Evolutionary conservation across 371 early-diverging fungal species (phyloP), one percentile per base, ranked within the genome.

Genomic region (Syncephalastrum contaminatum): DNA sequence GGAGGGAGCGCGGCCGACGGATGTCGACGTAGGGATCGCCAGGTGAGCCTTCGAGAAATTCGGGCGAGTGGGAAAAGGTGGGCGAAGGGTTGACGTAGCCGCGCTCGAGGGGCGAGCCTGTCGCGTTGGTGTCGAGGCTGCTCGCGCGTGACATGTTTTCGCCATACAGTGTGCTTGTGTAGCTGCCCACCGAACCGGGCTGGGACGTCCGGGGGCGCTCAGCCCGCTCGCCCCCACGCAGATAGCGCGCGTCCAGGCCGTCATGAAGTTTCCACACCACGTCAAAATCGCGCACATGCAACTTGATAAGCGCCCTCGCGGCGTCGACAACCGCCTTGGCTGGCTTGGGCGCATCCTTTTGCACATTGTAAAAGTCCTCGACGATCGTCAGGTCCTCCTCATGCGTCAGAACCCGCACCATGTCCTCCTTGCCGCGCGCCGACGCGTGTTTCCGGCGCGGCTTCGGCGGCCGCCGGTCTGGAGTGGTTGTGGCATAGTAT

Each of bases 261-360:
- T 87, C 86, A 43, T 82, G 86, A 12, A 91, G 55, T 13, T 80
- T 75, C 84, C 84, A 86, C 2, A 72, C 50, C 25, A 89, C 48
- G 59, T 84, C 80, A 47, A 86, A 78, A 51, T 88, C 80, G 13
- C 70, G 58, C 4, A 89, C 63, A 16, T 81, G 77, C 8, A 88
- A 42, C 0, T 81, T 76, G 21, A 81, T 24, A 21, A 73, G 48
- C 25, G 83, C 80, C 12, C 45, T 48, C 27, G 36, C 54, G 10
- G 54, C 14, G 49, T 72, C 72, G 1, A 77, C 62, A 4, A 54
- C 36, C 0, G 64, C 63, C 20, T 67, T 62, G 27, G 52, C 62
- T 52, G 66, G 63, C 59, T 66, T 67, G 25, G 72, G 64, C 8
- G 58, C 64, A 14, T 50, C 61, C 8, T 62, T 67, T 8, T 51